A percentile compares a stretch with the other conserved stretches of the same genome.
These are phyloP conservation scores for Dioscorea zingiberensis DNA, from an alignment of 106 monocot species.

Conservation along the genomic window DNA sequence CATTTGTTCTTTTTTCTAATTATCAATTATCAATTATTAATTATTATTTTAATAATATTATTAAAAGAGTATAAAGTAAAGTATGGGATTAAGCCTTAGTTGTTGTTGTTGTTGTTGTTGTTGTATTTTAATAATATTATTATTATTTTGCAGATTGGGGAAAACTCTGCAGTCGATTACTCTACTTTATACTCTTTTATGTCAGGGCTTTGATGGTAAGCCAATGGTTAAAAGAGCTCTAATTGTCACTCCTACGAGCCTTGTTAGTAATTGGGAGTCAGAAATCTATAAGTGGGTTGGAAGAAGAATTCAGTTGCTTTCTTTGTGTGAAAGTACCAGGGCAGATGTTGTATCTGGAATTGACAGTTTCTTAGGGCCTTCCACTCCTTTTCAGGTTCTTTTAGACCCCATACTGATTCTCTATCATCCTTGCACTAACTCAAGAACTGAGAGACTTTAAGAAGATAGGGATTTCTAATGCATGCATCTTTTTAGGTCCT, in stretches of 20 bases:
- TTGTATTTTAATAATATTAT: no score
- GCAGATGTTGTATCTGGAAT: conserved; percentile 92
- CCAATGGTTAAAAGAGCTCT: conserved; percentile 83
- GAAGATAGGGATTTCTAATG: neutral
- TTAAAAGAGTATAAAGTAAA: no score
- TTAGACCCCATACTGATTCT: neutral
- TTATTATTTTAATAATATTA: no score
- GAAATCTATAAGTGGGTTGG: conserved; percentile 93
- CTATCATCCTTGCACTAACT: no score
- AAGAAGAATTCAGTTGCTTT: conserved; percentile 62
- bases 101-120: no score
- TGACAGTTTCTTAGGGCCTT: conserved; percentile 69
- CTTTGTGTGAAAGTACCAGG: conserved; percentile 93
- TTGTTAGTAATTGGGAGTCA: conserved; percentile 99
- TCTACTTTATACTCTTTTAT: conserved; percentile 83
- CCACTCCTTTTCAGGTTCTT: conserved; percentile 56
- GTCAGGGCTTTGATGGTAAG: conserved; percentile 91
- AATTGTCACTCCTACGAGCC: conserved; percentile 95
- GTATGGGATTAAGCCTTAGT: no score
- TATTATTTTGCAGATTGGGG: conserved; percentile 60
- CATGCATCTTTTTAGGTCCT: conserved; percentile 51
- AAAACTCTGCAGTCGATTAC: conserved; percentile 98
- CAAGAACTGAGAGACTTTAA: no score
- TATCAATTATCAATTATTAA: no score
- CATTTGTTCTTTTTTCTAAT: neutral